Evolutionary conservation across 139 green algal species (phyloP).

Genomic region (Chlamydomonas sp.): DNA sequence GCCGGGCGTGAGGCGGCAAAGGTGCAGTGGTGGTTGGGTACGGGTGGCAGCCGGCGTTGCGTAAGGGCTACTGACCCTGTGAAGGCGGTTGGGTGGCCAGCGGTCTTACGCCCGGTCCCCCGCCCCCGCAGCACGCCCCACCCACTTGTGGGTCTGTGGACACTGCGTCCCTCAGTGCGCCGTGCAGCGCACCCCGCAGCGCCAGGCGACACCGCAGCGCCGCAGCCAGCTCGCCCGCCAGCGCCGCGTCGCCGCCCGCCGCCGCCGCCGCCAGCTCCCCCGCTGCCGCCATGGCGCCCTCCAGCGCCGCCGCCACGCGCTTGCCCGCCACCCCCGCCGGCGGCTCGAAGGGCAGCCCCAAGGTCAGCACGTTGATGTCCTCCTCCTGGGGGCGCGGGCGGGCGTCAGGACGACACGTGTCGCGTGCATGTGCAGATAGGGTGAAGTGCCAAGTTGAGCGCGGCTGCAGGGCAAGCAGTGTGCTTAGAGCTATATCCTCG

Average conservation of each 20-base stretch:
- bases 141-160: neutral
- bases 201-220: neutral
- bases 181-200: constrained; percentile 1
- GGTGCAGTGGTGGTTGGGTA: too few relatives aligned
- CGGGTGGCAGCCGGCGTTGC: too few relatives aligned
- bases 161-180: neutral
- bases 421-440: neutral
- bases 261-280: neutral
- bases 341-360: constrained; percentile 62
- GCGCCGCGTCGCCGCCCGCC: neutral
- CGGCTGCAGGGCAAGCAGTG: too few relatives aligned
- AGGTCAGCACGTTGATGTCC: constrained; percentile 64
- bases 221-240: neutral
- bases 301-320: constrained; percentile 7
- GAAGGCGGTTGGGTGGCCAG: too few relatives aligned
- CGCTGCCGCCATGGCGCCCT: neutral
- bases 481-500: too few relatives aligned
- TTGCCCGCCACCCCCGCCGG: neutral
- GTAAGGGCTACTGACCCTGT: too few relatives aligned
- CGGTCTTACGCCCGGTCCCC: neutral
- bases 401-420: neutral
- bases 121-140: too few relatives aligned
- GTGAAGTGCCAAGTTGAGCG: neutral
- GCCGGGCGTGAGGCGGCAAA: too few relatives aligned
- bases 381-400: constrained; percentile 54